A percentile compares a stretch with the other conserved stretches of the same genome.
phyloP scores from a whole-genome alignment of 306 rosid species.

The Crotalaria pallida region DNA sequence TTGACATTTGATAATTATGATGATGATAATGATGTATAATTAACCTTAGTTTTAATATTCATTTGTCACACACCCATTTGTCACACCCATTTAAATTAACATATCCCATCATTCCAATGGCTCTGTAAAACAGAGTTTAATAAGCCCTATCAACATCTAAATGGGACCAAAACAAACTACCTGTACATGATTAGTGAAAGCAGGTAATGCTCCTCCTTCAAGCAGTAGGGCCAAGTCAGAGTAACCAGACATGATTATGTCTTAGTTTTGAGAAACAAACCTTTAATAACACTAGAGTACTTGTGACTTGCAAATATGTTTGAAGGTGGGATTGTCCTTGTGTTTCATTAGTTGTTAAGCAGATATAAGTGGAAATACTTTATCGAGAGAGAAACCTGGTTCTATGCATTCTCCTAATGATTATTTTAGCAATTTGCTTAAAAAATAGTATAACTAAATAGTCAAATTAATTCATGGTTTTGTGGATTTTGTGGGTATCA shows the following conservation, averaged over 20 bases:
- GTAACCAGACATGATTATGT: constrained; percentile 26
- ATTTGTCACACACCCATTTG: constrained; percentile 1
- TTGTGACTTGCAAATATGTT: background rate
- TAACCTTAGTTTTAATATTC: background rate
- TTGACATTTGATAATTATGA: constrained; percentile 10
- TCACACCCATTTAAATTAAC: constrained; percentile 10
- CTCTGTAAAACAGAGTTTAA: background rate
- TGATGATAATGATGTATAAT: constrained; percentile 6
- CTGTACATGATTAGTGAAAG: constrained; percentile 11
- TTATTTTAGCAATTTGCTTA: background rate
- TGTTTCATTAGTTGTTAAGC: background rate
- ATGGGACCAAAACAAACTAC: constrained; percentile 7
- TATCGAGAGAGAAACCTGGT: background rate
- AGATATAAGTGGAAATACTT: background rate
- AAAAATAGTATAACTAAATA: background rate
- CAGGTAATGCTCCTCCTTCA: background rate
- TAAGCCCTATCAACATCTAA: background rate
- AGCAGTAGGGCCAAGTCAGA: constrained; percentile 18
- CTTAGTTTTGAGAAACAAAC: background rate
- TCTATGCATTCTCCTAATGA: background rate
- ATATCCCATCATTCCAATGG: constrained; percentile 7
- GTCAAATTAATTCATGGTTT: too few relatives aligned
- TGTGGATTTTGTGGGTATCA: too few relatives aligned
- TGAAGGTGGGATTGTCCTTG: background rate
- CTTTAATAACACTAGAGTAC: constrained; percentile 7